Evolutionary conservation across 2,329 filamentous ascomycete species (phyloP), one percentile per base, ranked within the genome.

Genomic region (Neonectria ditissima): DNA sequence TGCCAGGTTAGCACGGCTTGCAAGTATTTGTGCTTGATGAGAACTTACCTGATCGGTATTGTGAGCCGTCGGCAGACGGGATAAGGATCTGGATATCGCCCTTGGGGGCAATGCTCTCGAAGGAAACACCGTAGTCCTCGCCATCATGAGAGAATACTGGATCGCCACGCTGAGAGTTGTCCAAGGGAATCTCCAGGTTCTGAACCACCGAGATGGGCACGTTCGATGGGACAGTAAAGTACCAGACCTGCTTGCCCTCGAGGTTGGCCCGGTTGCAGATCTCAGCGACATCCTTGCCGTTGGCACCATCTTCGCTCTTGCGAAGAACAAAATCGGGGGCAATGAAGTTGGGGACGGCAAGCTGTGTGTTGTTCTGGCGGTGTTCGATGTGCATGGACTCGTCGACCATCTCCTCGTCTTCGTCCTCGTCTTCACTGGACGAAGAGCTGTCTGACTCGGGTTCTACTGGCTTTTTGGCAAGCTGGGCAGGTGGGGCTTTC

Each of bases 241-340:
- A 92, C 92, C 91, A 94, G 63, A 94, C 82, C 75, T 94, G 89
- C 80, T 93, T 93, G 66, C 89, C 90, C 59, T 88, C 80, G 8
- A 90, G 75, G 69, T 87, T 86, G 58, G 84, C 83, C 61, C 86
- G 81, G 71, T 81, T 84, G 70, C 92, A 88, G 56, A 90, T 78
- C 22, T 85, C 80, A 9, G 84, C 76, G 63, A 87, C 78, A 73
- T 86, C 79, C 69, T 83, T 76, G 74, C 80, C 75, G 22, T 75
- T 77, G 62, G 75, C 67, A n/a, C 75, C 74, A 47, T 76, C 74
- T 26, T 78, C 72, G 13, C 78, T 82, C 67, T 85, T 85, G 59
- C 85, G 84, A 54, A 88, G 77, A 62, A 82, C 79, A 66, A 88
- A 88, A 59, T 86, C 83, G 6, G 83, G 86, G 13, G 80, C 80